A percentile compares a stretch with the other conserved stretches of the same genome.
phyloP scores from a whole-genome alignment of 768 basidiomycete species.

The Boletus insuetus region DNA sequence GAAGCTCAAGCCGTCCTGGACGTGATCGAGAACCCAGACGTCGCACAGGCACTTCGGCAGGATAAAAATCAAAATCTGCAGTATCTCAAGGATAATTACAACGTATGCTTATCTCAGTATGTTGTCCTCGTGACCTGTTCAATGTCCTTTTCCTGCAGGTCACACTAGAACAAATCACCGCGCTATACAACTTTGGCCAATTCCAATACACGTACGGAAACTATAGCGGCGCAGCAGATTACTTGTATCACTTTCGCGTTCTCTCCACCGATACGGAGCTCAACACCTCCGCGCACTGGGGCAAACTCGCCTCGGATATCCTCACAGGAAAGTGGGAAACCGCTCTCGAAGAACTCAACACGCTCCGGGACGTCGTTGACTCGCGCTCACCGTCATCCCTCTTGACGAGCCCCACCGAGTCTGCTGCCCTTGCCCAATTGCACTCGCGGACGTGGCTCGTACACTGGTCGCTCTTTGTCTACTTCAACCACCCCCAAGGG shows the following conservation, averaged over 20 bases:
- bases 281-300: conserved; percentile 97
- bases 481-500: conserved; percentile 94
- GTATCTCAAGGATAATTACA: conserved; percentile 90
- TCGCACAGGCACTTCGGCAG: conserved; percentile 89
- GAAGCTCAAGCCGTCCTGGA: conserved; percentile 92
- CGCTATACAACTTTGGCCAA: conserved; percentile 96
- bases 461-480: conserved; percentile 98
- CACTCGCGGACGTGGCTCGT: conserved; percentile 95
- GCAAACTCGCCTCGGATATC: conserved; percentile 95
- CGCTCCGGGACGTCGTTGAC: conserved; percentile 91
- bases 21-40: conserved; percentile 96
- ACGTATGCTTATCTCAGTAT: conserved; percentile 46
- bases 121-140: conserved; percentile 1
- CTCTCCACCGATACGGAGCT: conserved; percentile 92
- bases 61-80: conserved; percentile 97
- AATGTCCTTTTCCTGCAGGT: conserved; percentile 50
- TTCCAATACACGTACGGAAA: conserved; percentile 99
- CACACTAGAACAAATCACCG: conserved; percentile 91
- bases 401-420: conserved; percentile 44
- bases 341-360: conserved; percentile 94
- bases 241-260: conserved; percentile 97
- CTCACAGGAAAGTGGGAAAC: conserved; percentile 92
- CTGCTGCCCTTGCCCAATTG: conserved; percentile 80
- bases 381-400: conserved; percentile 59
- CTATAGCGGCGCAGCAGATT: conserved; percentile 95